Conservation (phyloP, 2,329 filamentous ascomycete genomes). For the Teratosphaeriaceae sp. region DNA sequence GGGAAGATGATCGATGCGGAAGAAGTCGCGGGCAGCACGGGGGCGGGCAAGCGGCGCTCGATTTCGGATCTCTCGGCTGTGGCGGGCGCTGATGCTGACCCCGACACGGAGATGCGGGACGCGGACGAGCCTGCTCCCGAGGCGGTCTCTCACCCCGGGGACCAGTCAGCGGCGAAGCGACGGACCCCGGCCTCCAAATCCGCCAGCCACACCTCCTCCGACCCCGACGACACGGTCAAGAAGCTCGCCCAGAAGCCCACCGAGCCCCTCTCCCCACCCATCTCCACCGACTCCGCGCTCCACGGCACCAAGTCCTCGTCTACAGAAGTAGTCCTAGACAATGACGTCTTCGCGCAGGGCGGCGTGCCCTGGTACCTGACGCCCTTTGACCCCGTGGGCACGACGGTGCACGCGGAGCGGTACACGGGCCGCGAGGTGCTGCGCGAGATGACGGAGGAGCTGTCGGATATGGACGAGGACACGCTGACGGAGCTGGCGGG, state of each 20-base stretch:
- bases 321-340: conserved; percentile 30
- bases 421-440: conserved; percentile 68
- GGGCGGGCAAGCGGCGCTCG: conserved; percentile 18
- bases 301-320: conserved; percentile 15
- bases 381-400: conserved; percentile 71
- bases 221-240: conserved; percentile 8
- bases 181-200: conserved; percentile 19
- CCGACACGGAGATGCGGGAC: conserved; percentile 24
- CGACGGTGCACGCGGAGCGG: conserved; percentile 68
- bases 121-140: conserved; percentile 25
- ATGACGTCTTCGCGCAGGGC: conserved; percentile 50
- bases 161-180: conserved; percentile 13
- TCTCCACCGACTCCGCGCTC: conserved; percentile 34
- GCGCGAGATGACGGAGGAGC: conserved; percentile 64
- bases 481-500: conserved; percentile 59
- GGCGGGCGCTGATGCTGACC: conserved; percentile 28
- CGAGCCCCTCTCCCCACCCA: conserved; percentile 30
- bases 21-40: conserved; percentile 36
- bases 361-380: conserved; percentile 86
- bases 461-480: conserved; percentile 89
- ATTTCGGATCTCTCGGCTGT: conserved; percentile 34
- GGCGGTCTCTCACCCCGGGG: conserved; percentile 14
- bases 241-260: conserved; percentile 17
- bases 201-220: conserved; percentile 18
- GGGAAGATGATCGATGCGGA: conserved; percentile 44